These are phyloP conservation scores for Pluteus cervinus DNA, from an alignment of 768 basidiomycete genomes.

Conservation along the genomic window DNA sequence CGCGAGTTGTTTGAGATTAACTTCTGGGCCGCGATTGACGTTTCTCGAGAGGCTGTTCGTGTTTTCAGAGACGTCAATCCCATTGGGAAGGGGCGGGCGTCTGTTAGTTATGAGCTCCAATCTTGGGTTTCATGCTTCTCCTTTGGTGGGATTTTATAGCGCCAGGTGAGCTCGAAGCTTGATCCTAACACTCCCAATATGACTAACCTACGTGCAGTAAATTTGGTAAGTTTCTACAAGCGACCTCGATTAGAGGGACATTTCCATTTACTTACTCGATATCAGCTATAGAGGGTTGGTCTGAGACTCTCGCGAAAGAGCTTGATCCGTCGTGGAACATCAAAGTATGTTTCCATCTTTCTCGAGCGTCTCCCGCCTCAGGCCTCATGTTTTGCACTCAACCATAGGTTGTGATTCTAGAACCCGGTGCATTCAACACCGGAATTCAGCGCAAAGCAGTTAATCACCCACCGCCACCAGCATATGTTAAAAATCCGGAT, in stretches of 20 bases:
- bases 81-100: constrained; percentile 27
- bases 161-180: constrained; percentile 13
- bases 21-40: constrained; percentile 30
- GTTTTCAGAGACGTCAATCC: constrained; percentile 35
- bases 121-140: constrained; percentile 19
- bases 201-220: constrained; percentile 12
- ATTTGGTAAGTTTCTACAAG: constrained; percentile 4
- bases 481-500: constrained; percentile 12
- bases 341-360: constrained; percentile 23
- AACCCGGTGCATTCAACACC: constrained; percentile 14
- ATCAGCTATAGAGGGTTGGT: constrained; percentile 34
- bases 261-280: too few species aligned
- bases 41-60: constrained; percentile 23
- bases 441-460: constrained; percentile 8
- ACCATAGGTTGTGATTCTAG: constrained; percentile 12
- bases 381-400: neutral
- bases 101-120: constrained; percentile 31
- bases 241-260: too few species aligned
- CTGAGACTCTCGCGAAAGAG: constrained; percentile 30
- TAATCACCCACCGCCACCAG: constrained; percentile 12
- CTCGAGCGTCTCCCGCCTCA: neutral
- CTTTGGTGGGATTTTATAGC: constrained; percentile 22
- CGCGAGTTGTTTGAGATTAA: constrained; percentile 31
- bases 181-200: constrained; percentile 1
- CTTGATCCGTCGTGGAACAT: constrained; percentile 43